Conservation (phyloP, 2,329 filamentous ascomycete genomes). For the Arthrinium puccinioides region DNA sequence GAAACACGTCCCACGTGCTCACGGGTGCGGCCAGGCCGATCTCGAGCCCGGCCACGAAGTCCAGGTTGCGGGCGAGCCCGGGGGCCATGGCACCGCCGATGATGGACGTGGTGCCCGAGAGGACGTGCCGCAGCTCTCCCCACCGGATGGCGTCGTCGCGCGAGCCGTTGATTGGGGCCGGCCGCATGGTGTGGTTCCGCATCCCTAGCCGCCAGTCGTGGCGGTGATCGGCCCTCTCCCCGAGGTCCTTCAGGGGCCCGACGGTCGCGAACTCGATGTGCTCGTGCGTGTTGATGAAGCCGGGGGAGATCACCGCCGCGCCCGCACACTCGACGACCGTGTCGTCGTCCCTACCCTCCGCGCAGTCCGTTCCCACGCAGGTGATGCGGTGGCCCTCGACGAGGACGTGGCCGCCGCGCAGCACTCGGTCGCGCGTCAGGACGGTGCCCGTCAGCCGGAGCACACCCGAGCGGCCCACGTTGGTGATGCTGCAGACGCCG, state of each 20-base stretch:
- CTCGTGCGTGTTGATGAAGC: conserved; percentile 23
- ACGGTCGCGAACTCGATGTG: conserved; percentile 19
- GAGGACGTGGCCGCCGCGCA: conserved; percentile 14
- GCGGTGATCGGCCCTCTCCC: conserved; percentile 15
- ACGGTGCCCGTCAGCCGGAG: conserved; percentile 32
- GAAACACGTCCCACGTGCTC: conserved; percentile 16
- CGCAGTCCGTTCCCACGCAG: conserved; percentile 8
- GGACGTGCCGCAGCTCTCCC: conserved; percentile 21
- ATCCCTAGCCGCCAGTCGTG: conserved; percentile 22
- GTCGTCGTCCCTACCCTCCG: conserved; percentile 1
- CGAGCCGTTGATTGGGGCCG: conserved; percentile 14
- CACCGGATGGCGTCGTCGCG: conserved; percentile 12
- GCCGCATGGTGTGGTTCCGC: conserved; percentile 12
- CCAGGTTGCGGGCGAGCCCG: conserved; percentile 19
- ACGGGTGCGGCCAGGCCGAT: conserved; percentile 10
- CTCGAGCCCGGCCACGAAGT: conserved; percentile 16
- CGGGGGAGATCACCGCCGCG: conserved; percentile 20
- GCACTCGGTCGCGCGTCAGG: conserved; percentile 23
- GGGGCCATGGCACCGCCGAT: conserved; percentile 18
- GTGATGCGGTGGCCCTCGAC: conserved; percentile 17
- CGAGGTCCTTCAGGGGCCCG: conserved; percentile 14
- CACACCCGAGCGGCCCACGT: conserved; percentile 7
- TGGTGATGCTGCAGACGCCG: conserved; percentile 7
- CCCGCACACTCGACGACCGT: conserved; percentile 16
- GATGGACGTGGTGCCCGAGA: conserved; percentile 22